A percentile compares a stretch with the other conserved stretches of the same genome.
phyloP scores from a whole-genome alignment of 768 basidiomycete species.

The Lepiota brunneoincarnata region DNA sequence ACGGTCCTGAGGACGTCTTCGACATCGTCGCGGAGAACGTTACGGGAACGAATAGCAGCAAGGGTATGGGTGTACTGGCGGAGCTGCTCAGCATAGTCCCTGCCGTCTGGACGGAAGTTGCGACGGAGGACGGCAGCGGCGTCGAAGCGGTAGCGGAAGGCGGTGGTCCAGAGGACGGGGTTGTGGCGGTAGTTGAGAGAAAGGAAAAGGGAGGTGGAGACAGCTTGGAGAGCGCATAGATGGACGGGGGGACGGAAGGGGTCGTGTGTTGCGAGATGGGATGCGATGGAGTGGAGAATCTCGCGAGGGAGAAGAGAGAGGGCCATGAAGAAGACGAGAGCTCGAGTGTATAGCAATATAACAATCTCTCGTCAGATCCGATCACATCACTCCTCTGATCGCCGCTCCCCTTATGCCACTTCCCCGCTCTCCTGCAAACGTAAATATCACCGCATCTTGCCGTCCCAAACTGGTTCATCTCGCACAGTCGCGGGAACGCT shows the following conservation, averaged over 20 bases:
- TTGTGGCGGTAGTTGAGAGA: conserved; percentile 28
- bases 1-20: conserved; percentile 20
- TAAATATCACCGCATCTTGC: conserved; percentile 7
- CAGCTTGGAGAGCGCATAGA: conserved; percentile 46
- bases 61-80: conserved; percentile 34
- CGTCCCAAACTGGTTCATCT: conserved; percentile 8
- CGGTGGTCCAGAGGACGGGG: conserved; percentile 44
- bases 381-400: conserved; percentile 3
- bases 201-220: conserved; percentile 37
- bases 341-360: not conserved
- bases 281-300: conserved; percentile 51
- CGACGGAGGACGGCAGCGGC: conserved; percentile 47
- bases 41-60: conserved; percentile 30
- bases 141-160: conserved; percentile 62
- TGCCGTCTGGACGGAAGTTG: conserved; percentile 32
- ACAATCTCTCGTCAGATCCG: conserved; percentile 1
- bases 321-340: conserved; percentile 15
- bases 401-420: conserved; percentile 1
- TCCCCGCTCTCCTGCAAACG: conserved; percentile 6
- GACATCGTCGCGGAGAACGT: conserved; percentile 23
- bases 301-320: conserved; percentile 34
- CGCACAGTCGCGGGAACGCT: conserved; percentile 8
- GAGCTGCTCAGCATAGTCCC: conserved; percentile 34
- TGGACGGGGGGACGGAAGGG: conserved; percentile 45
- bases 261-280: conserved; percentile 38